Percentiles rank a stretch among this genome's conserved stretches.
Conservation (phyloP, 768 basidiomycete species). For the Pleurotus pulmonarius region DNA sequence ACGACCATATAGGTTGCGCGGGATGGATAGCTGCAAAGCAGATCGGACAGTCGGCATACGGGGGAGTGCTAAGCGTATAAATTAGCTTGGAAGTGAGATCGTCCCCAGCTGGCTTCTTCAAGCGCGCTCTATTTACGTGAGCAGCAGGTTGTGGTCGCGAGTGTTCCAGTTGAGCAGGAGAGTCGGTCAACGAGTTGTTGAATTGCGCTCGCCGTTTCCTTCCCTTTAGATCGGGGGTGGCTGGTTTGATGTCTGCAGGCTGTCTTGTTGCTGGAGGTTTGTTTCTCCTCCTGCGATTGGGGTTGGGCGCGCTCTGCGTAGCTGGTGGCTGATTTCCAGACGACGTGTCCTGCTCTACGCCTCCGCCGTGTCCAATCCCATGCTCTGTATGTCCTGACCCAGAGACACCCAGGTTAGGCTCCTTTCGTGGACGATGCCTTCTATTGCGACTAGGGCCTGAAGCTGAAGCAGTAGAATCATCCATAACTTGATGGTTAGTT, state of each 20-base stretch:
- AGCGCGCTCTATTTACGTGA: constrained; percentile 8
- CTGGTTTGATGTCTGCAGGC: neutral
- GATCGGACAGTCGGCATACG: constrained; percentile 76
- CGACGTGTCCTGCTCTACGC: too few relatives aligned
- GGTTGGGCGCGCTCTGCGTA: too few relatives aligned
- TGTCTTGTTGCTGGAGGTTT: neutral
- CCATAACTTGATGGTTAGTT: too few relatives aligned
- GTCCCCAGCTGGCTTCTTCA: constrained; percentile 36
- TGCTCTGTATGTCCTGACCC: too few relatives aligned
- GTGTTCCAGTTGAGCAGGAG: neutral
- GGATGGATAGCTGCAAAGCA: constrained; percentile 83
- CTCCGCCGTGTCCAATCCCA: too few relatives aligned
- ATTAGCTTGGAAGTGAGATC: constrained; percentile 77
- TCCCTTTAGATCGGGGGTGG: neutral
- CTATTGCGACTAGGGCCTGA: too few relatives aligned
- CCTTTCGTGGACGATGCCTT: too few relatives aligned
- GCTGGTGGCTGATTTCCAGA: too few relatives aligned
- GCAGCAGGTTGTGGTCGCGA: neutral
- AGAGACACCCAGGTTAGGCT: too few relatives aligned
- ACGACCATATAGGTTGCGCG: constrained; percentile 83
- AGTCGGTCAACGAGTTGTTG: neutral
- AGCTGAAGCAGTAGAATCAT: too few relatives aligned
- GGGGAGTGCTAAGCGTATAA: constrained; percentile 59
- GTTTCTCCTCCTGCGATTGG: too few relatives aligned
- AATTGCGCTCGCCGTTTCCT: constrained; percentile 3